phyloP scores from a whole-genome alignment of 768 basidiomycete genomes.

The Leccinum uliginosum region DNA sequence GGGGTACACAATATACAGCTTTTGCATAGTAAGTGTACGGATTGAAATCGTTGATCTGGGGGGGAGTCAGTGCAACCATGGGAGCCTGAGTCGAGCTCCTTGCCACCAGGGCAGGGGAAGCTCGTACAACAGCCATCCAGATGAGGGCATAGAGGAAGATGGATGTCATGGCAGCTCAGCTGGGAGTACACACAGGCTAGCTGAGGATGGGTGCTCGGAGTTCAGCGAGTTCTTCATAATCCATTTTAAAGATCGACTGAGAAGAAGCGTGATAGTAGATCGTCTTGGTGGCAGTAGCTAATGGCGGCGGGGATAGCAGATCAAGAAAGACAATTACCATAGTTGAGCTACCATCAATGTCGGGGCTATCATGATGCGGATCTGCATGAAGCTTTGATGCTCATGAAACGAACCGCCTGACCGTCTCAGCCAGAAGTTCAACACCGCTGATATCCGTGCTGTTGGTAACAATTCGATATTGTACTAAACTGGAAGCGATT shows the following conservation, averaged over 20 bases:
- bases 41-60: constrained; percentile 39
- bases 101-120: constrained; percentile 27
- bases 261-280: not conserved
- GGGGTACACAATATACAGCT: constrained; percentile 43
- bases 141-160: constrained; percentile 8
- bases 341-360: not conserved
- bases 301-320: not conserved
- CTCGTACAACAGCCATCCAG: constrained; percentile 1
- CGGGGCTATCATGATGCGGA: not conserved
- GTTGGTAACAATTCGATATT: no score
- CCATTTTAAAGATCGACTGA: not conserved
- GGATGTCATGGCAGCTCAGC: constrained; percentile 2
- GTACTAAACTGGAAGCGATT: no score
- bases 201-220: not conserved
- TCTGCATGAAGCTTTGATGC: not conserved
- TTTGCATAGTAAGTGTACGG: constrained; percentile 48
- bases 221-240: not conserved
- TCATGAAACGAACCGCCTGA: no score
- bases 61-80: constrained; percentile 35
- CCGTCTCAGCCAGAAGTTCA: no score
- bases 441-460: no score
- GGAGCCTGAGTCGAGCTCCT: constrained; percentile 4
- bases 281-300: not conserved
- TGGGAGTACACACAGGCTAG: not conserved
- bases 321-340: not conserved